Conservation (phyloP, 2,329 filamentous ascomycete species). For the Plectosphaerella cucumerina region DNA sequence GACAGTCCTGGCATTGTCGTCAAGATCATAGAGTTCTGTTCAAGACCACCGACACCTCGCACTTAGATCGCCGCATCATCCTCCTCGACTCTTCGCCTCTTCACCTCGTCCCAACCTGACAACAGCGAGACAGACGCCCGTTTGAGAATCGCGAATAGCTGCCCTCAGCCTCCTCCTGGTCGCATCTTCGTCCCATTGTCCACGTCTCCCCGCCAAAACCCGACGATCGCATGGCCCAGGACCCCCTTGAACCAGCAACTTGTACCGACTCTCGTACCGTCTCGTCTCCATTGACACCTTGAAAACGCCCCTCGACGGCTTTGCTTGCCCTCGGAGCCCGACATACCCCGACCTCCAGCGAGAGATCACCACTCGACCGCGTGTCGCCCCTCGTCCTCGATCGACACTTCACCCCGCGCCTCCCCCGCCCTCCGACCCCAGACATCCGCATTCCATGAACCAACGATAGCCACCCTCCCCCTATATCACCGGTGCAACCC, state of each 20-base stretch:
- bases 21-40: no score
- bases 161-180: not conserved
- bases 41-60: no score
- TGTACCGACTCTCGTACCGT: not conserved
- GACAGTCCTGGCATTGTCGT: no score
- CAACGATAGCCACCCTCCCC: not conserved
- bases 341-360: not conserved
- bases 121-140: no score
- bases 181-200: not conserved
- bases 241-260: not conserved
- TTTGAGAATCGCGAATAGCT: no score
- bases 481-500: not conserved
- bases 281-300: not conserved
- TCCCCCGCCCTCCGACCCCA: not conserved
- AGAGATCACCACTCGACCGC: not conserved
- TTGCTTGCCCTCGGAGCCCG: not conserved
- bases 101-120: no score
- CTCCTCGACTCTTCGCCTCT: no score
- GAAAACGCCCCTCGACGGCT: not conserved
- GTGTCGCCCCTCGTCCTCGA: no score
- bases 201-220: no score
- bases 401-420: not conserved
- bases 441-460: slow-evolving; percentile 1
- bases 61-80: no score
- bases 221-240: not conserved